phyloP scores from a whole-genome alignment of 306 rosid species.

The Citrullus mucosospermus region DNA sequence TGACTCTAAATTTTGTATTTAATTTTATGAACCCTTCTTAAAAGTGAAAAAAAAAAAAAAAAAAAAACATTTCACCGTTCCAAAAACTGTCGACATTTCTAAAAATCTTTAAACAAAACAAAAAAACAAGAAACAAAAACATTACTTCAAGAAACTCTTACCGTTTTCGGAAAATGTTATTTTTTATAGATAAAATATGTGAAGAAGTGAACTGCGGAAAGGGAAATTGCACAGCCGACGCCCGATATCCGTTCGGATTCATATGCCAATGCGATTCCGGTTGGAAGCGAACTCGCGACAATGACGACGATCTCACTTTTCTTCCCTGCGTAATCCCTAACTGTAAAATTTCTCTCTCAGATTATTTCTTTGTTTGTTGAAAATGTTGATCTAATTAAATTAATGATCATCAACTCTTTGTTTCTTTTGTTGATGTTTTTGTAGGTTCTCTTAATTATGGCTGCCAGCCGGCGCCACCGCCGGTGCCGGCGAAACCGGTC shows the following conservation, averaged over 20 bases:
- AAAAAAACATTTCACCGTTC: no score
- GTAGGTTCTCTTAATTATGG: conserved; percentile 52
- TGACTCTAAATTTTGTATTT: no score
- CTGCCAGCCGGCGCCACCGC: conserved; percentile 73
- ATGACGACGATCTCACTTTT: conserved; percentile 27
- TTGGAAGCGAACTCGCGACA: conserved; percentile 46
- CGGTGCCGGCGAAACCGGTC: conserved; percentile 28
- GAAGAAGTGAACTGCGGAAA: conserved; percentile 61
- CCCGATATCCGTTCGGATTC: conserved; percentile 24
- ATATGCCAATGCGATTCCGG: conserved; percentile 49
- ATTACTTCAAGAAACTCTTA: no score
- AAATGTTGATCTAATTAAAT: neutral
- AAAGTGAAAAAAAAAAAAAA: no score
- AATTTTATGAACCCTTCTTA: no score
- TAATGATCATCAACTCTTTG: neutral
- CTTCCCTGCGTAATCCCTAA: conserved; percentile 88
- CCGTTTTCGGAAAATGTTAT: no score
- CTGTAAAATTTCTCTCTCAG: conserved; percentile 21
- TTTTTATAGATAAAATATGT: conserved; percentile 37
- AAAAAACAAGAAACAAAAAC: no score
- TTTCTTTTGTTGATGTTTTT: neutral
- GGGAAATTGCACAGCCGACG: conserved; percentile 34
- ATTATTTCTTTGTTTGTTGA: neutral
- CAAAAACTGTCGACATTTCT: no score
- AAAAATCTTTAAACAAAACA: no score